phyloP scores from a whole-genome alignment of 768 basidiomycete species.

The Sistotremastrum suecicum region DNA sequence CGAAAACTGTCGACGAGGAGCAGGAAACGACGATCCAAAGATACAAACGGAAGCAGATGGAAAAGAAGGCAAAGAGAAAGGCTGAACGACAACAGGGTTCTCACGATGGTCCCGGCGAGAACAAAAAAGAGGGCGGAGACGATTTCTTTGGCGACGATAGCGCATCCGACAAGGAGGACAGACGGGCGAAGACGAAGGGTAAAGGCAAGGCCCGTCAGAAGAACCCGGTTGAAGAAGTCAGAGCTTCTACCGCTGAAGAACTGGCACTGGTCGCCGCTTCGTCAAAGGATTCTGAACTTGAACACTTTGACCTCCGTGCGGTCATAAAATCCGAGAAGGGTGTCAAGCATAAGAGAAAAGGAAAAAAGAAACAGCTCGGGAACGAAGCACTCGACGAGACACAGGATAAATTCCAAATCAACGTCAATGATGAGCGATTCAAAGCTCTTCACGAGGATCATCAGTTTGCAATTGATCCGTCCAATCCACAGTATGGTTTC shows the following conservation, averaged over 20 bases:
- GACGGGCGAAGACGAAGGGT: slow-evolving; percentile 10
- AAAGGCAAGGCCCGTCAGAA: slow-evolving; percentile 6
- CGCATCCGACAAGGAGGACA: slow-evolving; percentile 21
- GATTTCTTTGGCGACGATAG: slow-evolving; percentile 64
- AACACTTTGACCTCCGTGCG: slow-evolving; percentile 85
- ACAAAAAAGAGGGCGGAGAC: slow-evolving; percentile 27
- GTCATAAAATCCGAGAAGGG: slow-evolving; percentile 76
- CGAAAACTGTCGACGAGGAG: slow-evolving; percentile 27
- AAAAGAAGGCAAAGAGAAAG: slow-evolving; percentile 76
- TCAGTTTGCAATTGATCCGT: slow-evolving; percentile 90
- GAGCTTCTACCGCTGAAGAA: slow-evolving; percentile 44
- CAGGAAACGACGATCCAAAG: slow-evolving; percentile 83
- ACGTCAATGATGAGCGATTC: slow-evolving; percentile 84
- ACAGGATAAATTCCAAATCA: slow-evolving; percentile 70
- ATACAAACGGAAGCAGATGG: slow-evolving; percentile 82
- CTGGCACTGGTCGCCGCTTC: slow-evolving; percentile 47
- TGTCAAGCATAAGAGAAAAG: slow-evolving; percentile 28
- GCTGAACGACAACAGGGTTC: slow-evolving; percentile 26
- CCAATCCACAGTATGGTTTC: slow-evolving; percentile 76
- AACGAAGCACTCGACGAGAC: slow-evolving; percentile 42
- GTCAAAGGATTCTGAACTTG: slow-evolving; percentile 38
- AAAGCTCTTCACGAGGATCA: slow-evolving; percentile 78
- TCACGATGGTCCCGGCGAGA: slow-evolving; percentile 13
- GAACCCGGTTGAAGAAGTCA: slow-evolving; percentile 14
- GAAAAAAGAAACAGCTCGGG: slow-evolving; percentile 21